phyloP scores from a whole-genome alignment of 2,329 filamentous ascomycete species.

The Paramyrothecium roridum region DNA sequence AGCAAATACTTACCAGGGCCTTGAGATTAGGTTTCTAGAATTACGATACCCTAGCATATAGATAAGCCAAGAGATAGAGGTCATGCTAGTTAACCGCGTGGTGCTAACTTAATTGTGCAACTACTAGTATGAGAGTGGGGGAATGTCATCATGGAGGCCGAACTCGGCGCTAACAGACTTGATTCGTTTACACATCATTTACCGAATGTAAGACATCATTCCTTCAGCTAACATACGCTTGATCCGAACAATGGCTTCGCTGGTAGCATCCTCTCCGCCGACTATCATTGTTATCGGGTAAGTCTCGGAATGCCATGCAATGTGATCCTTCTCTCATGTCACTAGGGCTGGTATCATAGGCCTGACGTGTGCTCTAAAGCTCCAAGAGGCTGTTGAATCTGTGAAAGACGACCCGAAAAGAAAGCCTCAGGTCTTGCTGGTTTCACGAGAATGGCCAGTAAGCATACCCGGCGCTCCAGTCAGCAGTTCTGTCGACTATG shows the following conservation, averaged over 20 bases:
- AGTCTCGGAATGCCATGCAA: background rate
- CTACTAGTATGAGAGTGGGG: background rate
- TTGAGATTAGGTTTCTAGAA: too few species aligned
- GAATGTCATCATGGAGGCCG: background rate
- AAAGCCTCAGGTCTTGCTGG: conserved; percentile 17
- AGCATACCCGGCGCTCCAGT: conserved; percentile 25
- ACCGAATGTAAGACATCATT: background rate
- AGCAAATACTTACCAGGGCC: background rate
- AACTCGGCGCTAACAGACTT: background rate
- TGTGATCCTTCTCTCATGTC: background rate
- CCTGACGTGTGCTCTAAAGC: conserved; percentile 43
- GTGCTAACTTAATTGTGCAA: too few species aligned
- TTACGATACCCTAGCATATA: too few species aligned
- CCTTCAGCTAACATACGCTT: background rate
- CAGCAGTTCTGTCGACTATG: conserved; percentile 38
- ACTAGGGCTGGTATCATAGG: conserved; percentile 51
- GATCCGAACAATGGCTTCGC: background rate
- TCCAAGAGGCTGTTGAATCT: conserved; percentile 26
- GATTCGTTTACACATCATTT: too few species aligned
- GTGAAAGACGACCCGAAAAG: background rate
- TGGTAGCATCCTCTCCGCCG: background rate
- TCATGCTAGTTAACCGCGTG: too few species aligned
- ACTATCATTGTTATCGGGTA: conserved; percentile 25
- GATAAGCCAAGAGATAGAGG: too few species aligned
- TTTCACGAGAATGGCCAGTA: conserved; percentile 30